A percentile compares a stretch with the other conserved stretches of the same genome.
These are phyloP conservation scores for Lentinus brumalis DNA, from an alignment of 768 basidiomycete genomes.

Conservation along the genomic window DNA sequence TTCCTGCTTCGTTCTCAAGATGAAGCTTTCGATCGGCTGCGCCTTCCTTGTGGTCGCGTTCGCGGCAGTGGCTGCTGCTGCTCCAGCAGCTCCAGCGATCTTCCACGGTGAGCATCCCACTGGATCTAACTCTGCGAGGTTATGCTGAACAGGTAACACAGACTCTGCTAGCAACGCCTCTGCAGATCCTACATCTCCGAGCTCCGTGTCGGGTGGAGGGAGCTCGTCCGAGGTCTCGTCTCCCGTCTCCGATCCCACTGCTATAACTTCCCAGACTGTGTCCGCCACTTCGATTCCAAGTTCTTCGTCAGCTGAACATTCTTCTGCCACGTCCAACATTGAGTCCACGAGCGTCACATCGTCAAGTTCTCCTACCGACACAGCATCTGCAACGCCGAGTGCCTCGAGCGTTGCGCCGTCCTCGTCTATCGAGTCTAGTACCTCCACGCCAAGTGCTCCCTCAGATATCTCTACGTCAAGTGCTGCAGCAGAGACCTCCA, in stretches of 20 bases:
- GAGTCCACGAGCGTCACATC: background rate
- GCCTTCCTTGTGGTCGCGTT: background rate
- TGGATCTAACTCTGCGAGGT: background rate
- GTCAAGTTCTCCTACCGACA: background rate
- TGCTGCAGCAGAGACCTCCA: too few species aligned
- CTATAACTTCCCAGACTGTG: background rate
- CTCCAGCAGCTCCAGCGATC: background rate
- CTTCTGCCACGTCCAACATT: background rate
- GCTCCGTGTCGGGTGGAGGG: too few species aligned
- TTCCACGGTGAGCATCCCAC: constrained; percentile 1
- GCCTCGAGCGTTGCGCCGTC: background rate
- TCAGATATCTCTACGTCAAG: too few species aligned
- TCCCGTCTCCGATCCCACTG: background rate
- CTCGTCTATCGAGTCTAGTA: background rate
- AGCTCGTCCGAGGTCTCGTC: too few species aligned
- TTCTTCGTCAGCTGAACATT: background rate
- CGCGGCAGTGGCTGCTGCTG: background rate
- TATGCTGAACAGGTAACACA: too few species aligned
- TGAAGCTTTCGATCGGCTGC: constrained; percentile 5
- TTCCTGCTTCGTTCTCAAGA: background rate
- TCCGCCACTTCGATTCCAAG: background rate
- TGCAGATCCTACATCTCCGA: too few species aligned
- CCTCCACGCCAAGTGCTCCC: background rate
- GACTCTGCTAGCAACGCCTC: too few species aligned
- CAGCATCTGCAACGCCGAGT: background rate